Evolutionary conservation across 31 red algal genomes (phyloP).

Genomic region (Odonthalia washingtoniensis): DNA sequence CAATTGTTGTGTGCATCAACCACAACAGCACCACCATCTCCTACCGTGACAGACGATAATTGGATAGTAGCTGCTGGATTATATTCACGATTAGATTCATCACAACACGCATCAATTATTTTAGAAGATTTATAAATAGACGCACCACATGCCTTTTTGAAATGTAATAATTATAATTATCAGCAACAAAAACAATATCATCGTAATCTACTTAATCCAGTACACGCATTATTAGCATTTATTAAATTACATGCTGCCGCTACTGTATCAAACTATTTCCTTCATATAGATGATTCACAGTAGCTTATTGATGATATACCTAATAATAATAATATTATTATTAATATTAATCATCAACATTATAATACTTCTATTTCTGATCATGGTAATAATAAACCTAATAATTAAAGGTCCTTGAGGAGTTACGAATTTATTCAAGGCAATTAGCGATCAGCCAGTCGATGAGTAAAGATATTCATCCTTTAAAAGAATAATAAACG

Average conservation of each 20-base stretch:
- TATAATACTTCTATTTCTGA: too few relatives aligned
- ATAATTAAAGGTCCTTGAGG: too few relatives aligned
- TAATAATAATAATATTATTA: neutral
- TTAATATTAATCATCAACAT: conserved; percentile 4
- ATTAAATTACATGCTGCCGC: conserved; percentile 68
- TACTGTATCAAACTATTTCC: conserved; percentile 69
- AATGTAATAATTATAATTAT: conserved; percentile 66
- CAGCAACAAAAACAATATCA: conserved; percentile 47
- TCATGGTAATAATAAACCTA: too few relatives aligned
- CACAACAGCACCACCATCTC: conserved; percentile 29
- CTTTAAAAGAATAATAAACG: too few relatives aligned
- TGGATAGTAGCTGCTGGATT: conserved; percentile 73
- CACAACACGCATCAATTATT: conserved; percentile 73
- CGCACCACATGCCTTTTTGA: conserved; percentile 73
- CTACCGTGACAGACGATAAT: conserved; percentile 74
- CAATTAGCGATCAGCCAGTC: neutral
- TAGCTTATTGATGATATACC: conserved; percentile 69
- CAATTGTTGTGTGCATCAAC: conserved; percentile 53
- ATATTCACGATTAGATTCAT: conserved; percentile 71
- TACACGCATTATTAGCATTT: conserved; percentile 79
- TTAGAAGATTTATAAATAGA: conserved; percentile 79
- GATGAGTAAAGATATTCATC: too few relatives aligned
- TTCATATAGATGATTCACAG: conserved; percentile 65
- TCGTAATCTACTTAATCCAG: conserved; percentile 71
- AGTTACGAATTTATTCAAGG: too few relatives aligned